A percentile compares a stretch with the other conserved stretches of the same genome.
phyloP scores from a whole-genome alignment of 202 grass and related monocot genomes.

The Digitaria exilis region DNA sequence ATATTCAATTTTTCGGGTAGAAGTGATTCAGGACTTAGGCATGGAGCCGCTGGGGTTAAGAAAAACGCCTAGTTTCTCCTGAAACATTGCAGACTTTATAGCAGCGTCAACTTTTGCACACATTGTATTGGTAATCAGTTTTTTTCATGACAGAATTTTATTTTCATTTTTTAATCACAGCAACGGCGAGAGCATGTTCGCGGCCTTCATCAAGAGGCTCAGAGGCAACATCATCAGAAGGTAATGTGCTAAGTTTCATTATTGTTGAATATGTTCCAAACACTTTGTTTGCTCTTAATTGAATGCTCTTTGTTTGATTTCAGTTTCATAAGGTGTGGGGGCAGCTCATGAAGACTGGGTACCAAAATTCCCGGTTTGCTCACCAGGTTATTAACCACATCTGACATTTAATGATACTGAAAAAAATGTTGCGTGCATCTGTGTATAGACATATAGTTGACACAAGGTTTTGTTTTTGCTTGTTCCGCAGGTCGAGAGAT shows the following conservation, averaged over 20 bases:
- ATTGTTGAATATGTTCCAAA: not conserved
- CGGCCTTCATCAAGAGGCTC: constrained; percentile 75
- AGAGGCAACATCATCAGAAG: constrained; percentile 79
- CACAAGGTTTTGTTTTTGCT: not conserved
- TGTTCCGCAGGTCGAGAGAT: constrained; percentile 84
- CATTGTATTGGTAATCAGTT: constrained; percentile 3
- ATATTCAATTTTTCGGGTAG: not conserved
- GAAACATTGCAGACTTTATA: not conserved
- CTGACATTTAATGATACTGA: not conserved
- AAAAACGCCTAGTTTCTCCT: no score
- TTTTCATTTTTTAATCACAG: constrained; percentile 46
- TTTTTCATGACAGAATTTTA: not conserved
- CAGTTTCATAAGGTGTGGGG: constrained; percentile 99
- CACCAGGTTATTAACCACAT: constrained; percentile 69
- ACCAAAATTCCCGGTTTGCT: constrained; percentile 96
- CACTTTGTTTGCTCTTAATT: not conserved
- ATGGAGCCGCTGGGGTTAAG: no score
- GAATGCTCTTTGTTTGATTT: constrained; percentile 10
- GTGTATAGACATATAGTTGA: constrained; percentile 12
- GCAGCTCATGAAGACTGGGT: constrained; percentile 99
- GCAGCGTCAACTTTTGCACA: not conserved
- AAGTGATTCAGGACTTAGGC: no score
- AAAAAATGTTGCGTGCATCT: not conserved
- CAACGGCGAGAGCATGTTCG: constrained; percentile 66
- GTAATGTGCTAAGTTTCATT: constrained; percentile 39